Conservation (phyloP, 768 basidiomycete genomes). For the Lentinula sp. region DNA sequence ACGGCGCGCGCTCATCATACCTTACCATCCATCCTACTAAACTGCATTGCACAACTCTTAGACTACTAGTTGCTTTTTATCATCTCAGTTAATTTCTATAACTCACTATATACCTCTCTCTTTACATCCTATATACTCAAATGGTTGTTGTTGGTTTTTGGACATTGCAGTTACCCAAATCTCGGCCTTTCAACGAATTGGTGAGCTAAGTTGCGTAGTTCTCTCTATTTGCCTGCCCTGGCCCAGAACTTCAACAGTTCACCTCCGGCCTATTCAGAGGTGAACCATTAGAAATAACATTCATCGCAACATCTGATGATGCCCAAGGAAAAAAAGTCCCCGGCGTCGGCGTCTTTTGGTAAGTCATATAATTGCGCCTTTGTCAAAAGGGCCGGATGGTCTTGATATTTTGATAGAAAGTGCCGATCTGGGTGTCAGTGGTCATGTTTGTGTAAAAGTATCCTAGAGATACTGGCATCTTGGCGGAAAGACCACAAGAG, state of each 20-base stretch:
- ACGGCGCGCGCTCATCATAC: not conserved
- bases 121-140: not conserved
- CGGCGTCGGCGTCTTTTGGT: constrained; percentile 26
- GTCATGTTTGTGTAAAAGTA: constrained; percentile 10
- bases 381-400: constrained; percentile 9
- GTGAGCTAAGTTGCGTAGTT: no score
- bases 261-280: not conserved
- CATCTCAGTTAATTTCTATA: not conserved
- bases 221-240: not conserved
- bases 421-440: constrained; percentile 10
- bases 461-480: constrained; percentile 18
- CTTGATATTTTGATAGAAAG: constrained; percentile 14
- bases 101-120: not conserved
- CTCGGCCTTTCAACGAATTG: no score
- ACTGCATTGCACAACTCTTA: not conserved
- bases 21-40: not conserved
- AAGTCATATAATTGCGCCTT: constrained; percentile 14
- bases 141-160: no score
- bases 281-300: constrained; percentile 6
- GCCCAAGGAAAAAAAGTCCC: constrained; percentile 29
- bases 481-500: constrained; percentile 17
- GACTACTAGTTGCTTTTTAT: not conserved
- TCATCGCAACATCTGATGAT: constrained; percentile 28
- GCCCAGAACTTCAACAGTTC: not conserved
- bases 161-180: no score